phyloP scores from a whole-genome alignment of 2,329 filamentous ascomycete species.

The Pseudohalonectria lignicola region DNA sequence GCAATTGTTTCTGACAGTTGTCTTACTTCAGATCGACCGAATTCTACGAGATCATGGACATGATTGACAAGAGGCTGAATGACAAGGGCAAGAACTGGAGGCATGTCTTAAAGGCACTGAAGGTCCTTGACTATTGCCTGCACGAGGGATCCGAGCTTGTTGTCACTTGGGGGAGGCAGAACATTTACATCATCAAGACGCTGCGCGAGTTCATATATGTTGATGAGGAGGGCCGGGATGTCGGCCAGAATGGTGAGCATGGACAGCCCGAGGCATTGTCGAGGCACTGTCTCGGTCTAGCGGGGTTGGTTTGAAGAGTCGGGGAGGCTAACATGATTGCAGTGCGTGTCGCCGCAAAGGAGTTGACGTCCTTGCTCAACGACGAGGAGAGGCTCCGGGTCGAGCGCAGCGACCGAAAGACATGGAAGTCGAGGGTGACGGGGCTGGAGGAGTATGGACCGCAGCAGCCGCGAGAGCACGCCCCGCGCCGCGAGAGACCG shows the following conservation, averaged over 20 bases:
- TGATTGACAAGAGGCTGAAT: constrained; percentile 96
- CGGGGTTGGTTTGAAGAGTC: no score
- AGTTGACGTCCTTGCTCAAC: constrained; percentile 80
- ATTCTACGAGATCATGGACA: constrained; percentile 99
- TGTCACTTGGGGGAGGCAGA: constrained; percentile 96
- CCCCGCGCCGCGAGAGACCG: constrained; percentile 32
- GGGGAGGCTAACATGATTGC: constrained; percentile 17
- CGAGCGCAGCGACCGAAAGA: constrained; percentile 82
- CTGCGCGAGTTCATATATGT: constrained; percentile 93
- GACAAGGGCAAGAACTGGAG: constrained; percentile 99
- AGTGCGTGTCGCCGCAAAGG: constrained; percentile 95
- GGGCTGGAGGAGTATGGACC: constrained; percentile 74
- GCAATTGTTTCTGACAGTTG: no score
- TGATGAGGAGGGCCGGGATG: constrained; percentile 89
- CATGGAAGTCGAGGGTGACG: constrained; percentile 93
- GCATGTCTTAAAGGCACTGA: constrained; percentile 93
- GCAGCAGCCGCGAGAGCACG: constrained; percentile 22
- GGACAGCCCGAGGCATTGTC: background rate
- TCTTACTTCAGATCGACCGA: constrained; percentile 72
- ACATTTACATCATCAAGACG: constrained; percentile 98
- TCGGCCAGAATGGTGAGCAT: constrained; percentile 82
- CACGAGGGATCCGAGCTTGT: constrained; percentile 95
- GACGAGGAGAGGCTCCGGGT: constrained; percentile 88
- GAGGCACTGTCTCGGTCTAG: no score
- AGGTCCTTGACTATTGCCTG: constrained; percentile 94